These are phyloP conservation scores for Saccharomyces hybrid DNA, from an alignment of 1,139 yeast genomes.

Conservation along the genomic window DNA sequence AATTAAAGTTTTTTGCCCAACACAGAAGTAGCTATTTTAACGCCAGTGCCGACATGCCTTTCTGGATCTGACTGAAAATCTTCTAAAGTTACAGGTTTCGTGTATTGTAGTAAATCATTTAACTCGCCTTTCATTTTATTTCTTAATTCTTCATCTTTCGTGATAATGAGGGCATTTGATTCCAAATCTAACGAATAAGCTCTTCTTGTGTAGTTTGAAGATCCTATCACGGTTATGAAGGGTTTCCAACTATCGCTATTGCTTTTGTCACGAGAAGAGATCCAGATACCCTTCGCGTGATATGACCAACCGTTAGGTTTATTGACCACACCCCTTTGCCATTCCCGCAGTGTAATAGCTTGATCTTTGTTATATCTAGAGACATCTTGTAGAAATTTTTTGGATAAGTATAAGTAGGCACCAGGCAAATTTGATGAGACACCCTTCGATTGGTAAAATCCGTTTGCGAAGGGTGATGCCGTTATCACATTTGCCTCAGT, in stretches of 20 bases:
- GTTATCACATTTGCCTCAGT: conserved; percentile 63
- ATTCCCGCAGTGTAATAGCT: conserved; percentile 58
- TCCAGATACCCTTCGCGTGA: conserved; percentile 98
- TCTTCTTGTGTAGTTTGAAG: conserved; percentile 87
- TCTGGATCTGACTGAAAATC: conserved; percentile 58
- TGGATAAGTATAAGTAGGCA: conserved; percentile 76
- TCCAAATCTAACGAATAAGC: conserved; percentile 86
- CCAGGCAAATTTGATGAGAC: conserved; percentile 76
- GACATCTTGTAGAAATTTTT: conserved; percentile 56
- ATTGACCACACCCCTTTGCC: conserved; percentile 83
- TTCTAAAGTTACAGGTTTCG: conserved; percentile 43
- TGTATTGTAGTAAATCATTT: conserved; percentile 48
- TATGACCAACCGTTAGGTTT: conserved; percentile 89
- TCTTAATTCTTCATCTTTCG: conserved; percentile 58
- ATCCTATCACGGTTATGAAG: conserved; percentile 74
- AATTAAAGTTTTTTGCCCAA: conserved; percentile 55
- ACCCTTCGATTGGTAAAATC: conserved; percentile 82
- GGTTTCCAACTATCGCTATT: conserved; percentile 44
- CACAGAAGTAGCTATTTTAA: conserved; percentile 55
- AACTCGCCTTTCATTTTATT: conserved; percentile 54
- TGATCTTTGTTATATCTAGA: conserved; percentile 38
- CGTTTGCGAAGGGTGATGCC: conserved; percentile 89
- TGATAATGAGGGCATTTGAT: conserved; percentile 71
- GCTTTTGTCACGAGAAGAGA: conserved; percentile 42
- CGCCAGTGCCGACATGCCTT: conserved; percentile 51